phyloP scores from a whole-genome alignment of 192 early-diverging fungal species.

The Mortierella antarctica region DNA sequence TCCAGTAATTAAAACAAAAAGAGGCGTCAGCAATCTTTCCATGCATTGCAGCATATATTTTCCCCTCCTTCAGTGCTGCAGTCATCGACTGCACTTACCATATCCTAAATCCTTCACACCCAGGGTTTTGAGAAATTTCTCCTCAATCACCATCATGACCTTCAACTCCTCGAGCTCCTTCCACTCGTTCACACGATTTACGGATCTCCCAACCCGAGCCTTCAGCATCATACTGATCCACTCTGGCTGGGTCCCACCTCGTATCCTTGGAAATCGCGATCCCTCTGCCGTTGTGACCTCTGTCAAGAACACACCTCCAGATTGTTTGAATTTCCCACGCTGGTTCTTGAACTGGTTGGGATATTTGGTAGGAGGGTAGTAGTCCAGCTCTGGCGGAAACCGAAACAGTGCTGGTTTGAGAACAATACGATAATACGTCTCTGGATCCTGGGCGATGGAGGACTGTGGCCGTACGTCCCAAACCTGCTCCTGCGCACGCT shows the following conservation, averaged over 20 bases:
- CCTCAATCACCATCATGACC: slow-evolving; percentile 49
- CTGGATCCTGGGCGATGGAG: slow-evolving; percentile 27
- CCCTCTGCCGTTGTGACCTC: slow-evolving; percentile 49
- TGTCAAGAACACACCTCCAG: slow-evolving; percentile 46
- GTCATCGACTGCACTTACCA: slow-evolving; percentile 34
- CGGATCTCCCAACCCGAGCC: slow-evolving; percentile 40
- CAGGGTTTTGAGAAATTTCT: slow-evolving; percentile 33
- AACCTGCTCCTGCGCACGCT: slow-evolving; percentile 43
- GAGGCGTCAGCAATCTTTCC: background rate
- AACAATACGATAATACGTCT: slow-evolving; percentile 30
- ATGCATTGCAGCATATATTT: background rate
- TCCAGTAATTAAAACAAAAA: background rate
- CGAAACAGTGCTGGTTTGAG: slow-evolving; percentile 38
- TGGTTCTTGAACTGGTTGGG: slow-evolving; percentile 27
- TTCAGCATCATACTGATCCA: slow-evolving; percentile 65
- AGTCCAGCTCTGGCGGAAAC: slow-evolving; percentile 37
- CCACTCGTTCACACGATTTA: slow-evolving; percentile 49
- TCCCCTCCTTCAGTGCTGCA: too few relatives aligned
- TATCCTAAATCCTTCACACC: slow-evolving; percentile 45
- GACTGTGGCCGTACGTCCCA: slow-evolving; percentile 39
- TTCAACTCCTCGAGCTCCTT: slow-evolving; percentile 38
- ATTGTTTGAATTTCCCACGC: slow-evolving; percentile 42
- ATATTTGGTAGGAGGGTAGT: slow-evolving; percentile 45
- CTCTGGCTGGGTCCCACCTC: slow-evolving; percentile 56
- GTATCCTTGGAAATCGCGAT: slow-evolving; percentile 47